Evolutionary conservation across 2,329 filamentous ascomycete genomes (phyloP).

Genomic region (Didymella glomerata): DNA sequence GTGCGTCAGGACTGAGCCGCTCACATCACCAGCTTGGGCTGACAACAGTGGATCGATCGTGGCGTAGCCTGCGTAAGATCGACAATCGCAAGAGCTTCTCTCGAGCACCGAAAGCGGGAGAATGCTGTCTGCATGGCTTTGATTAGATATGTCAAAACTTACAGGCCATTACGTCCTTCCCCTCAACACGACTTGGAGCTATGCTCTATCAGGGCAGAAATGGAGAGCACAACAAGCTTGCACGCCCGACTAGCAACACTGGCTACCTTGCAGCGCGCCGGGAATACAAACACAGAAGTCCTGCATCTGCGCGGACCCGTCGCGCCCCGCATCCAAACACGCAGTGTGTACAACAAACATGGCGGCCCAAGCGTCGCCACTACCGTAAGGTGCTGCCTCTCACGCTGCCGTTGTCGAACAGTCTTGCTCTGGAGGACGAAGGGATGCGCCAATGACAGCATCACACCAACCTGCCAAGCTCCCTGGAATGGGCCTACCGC

Average conservation of each 20-base stretch:
- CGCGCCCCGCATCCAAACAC: slow-evolving; percentile 34
- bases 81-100: background rate
- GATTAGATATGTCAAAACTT: background rate
- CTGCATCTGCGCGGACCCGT: slow-evolving; percentile 28
- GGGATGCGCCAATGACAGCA: slow-evolving; percentile 26
- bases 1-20: slow-evolving; percentile 24
- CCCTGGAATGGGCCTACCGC: slow-evolving; percentile 34
- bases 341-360: slow-evolving; percentile 32
- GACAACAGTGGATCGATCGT: slow-evolving; percentile 10
- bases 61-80: slow-evolving; percentile 1
- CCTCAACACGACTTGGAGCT: slow-evolving; percentile 6
- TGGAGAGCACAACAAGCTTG: slow-evolving; percentile 18
- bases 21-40: slow-evolving; percentile 13
- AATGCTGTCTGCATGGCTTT: background rate
- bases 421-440: slow-evolving; percentile 23
- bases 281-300: slow-evolving; percentile 25
- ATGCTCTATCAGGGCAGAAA: slow-evolving; percentile 17
- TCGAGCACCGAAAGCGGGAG: background rate
- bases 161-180: background rate
- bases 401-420: slow-evolving; percentile 21
- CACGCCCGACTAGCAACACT: slow-evolving; percentile 13
- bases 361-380: slow-evolving; percentile 16
- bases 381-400: slow-evolving; percentile 13
- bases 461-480: slow-evolving; percentile 27
- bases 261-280: slow-evolving; percentile 35